Conservation (phyloP, 805 yeast genomes). For the Myxozyma neglecta region DNA sequence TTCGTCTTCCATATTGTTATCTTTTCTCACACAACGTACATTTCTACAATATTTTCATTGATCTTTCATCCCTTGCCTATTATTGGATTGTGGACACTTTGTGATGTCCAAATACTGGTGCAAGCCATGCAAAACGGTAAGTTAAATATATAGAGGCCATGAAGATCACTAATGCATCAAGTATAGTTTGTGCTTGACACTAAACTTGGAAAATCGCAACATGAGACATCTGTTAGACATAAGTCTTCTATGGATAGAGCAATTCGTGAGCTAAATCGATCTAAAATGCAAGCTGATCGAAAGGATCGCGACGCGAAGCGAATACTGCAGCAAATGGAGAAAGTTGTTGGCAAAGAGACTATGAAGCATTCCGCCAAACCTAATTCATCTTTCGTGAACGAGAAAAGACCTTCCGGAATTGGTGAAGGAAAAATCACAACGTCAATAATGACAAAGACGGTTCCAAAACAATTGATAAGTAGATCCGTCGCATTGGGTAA, state of each 20-base stretch:
- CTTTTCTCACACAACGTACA: too few species aligned
- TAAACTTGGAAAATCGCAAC: slow-evolving; percentile 31
- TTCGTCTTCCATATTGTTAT: too few species aligned
- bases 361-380: background rate
- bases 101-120: slow-evolving; percentile 35
- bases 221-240: slow-evolving; percentile 31
- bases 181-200: slow-evolving; percentile 33
- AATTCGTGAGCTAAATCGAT: slow-evolving; percentile 28
- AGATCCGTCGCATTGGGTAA: background rate
- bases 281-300: slow-evolving; percentile 22
- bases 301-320: slow-evolving; percentile 25
- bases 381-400: background rate
- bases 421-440: background rate
- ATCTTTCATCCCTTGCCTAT: background rate
- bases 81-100: background rate
- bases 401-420: background rate
- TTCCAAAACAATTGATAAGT: background rate
- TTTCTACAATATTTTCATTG: too few species aligned
- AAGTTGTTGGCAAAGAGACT: slow-evolving; percentile 6
- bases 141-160: background rate
- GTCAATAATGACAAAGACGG: background rate
- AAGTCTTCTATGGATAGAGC: slow-evolving; percentile 28
- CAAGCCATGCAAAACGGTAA: slow-evolving; percentile 32
- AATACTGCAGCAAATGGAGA: slow-evolving; percentile 23
- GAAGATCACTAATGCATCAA: background rate